Percentiles rank a stretch among this genome's conserved stretches.
These are phyloP conservation scores for Aspergillus awamori DNA, from an alignment of 2,329 filamentous ascomycete species.

Conservation along the genomic window DNA sequence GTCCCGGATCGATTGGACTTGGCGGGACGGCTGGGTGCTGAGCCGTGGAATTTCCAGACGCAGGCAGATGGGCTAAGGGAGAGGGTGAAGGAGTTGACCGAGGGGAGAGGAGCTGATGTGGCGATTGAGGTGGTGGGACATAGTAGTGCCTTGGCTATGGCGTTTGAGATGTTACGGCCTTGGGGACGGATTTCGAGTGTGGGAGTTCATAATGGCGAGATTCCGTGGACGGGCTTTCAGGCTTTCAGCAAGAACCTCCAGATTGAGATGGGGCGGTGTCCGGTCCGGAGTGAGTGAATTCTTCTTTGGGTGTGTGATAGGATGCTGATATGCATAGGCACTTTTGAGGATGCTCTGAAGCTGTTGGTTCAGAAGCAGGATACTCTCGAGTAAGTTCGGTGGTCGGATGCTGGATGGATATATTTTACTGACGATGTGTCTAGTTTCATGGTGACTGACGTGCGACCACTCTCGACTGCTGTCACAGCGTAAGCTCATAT, in stretches of 20 bases:
- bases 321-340: slow-evolving; percentile 30
- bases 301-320: too few relatives aligned
- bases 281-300: slow-evolving; percentile 51
- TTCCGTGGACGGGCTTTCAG: slow-evolving; percentile 66
- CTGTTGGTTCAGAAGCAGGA: slow-evolving; percentile 67
- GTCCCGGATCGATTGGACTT: slow-evolving; percentile 72
- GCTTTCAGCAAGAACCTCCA: slow-evolving; percentile 69
- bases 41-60: slow-evolving; percentile 74
- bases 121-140: slow-evolving; percentile 77
- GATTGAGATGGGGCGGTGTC: slow-evolving; percentile 74
- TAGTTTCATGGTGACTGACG: slow-evolving; percentile 74
- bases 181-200: slow-evolving; percentile 74
- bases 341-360: slow-evolving; percentile 66
- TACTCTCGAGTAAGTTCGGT: slow-evolving; percentile 60
- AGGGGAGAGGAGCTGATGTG: slow-evolving; percentile 79
- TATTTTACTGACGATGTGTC: slow-evolving; percentile 19
- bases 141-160: slow-evolving; percentile 67
- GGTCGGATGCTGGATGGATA: not conserved
- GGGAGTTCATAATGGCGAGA: slow-evolving; percentile 72
- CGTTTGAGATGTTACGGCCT: slow-evolving; percentile 70
- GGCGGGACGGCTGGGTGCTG: slow-evolving; percentile 72
- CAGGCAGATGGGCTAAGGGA: slow-evolving; percentile 61
- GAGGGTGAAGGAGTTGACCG: slow-evolving; percentile 68
- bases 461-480: slow-evolving; percentile 68
- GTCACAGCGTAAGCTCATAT: slow-evolving; percentile 51